Evolutionary conservation across 2,329 filamentous ascomycete genomes (phyloP).

Genomic region (Alternaria dauci): DNA sequence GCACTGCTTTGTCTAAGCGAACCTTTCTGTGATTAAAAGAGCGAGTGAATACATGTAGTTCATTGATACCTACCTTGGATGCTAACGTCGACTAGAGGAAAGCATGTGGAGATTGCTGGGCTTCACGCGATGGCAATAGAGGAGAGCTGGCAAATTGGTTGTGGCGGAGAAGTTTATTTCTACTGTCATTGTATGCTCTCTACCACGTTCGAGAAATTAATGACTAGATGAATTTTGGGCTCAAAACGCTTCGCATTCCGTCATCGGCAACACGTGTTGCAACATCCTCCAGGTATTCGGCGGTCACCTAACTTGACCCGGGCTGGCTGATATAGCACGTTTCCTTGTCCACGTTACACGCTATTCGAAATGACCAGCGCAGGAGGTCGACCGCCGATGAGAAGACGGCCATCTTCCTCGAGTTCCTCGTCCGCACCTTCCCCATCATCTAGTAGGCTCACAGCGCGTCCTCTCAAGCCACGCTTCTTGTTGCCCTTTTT

Average conservation of each 20-base stretch:
- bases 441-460: constrained; percentile 61
- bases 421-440: constrained; percentile 67
- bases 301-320: constrained; percentile 67
- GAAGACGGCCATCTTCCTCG: constrained; percentile 67
- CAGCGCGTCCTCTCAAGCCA: constrained; percentile 36
- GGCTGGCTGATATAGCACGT: constrained; percentile 12
- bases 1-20: no score
- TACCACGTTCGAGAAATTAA: background rate
- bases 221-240: background rate
- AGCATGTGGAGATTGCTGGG: background rate
- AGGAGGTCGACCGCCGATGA: constrained; percentile 71
- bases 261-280: background rate
- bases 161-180: background rate
- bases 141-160: background rate
- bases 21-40: accelerated
- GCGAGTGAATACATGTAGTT: no score
- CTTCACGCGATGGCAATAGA: background rate
- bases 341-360: background rate
- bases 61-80: no score
- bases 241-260: background rate
- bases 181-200: background rate
- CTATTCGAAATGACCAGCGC: constrained; percentile 43
- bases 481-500: constrained; percentile 50
- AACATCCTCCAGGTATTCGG: constrained; percentile 9
- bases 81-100: accelerated